phyloP scores from a whole-genome alignment of 805 yeast species.

The Suhomyces emberorum region DNA sequence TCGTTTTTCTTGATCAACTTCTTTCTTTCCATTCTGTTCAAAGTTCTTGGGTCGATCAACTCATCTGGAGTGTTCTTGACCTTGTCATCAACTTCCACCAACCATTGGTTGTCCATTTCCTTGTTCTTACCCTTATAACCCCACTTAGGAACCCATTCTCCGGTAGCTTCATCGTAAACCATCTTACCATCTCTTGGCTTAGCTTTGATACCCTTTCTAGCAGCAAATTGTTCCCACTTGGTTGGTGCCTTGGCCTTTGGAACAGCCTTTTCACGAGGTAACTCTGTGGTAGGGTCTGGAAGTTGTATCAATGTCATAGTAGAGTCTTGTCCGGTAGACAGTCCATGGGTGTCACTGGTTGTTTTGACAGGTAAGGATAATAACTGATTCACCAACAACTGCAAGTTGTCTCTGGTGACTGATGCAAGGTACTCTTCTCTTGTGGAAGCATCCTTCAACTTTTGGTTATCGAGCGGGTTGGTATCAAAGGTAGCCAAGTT shows the following conservation, averaged over 20 bases:
- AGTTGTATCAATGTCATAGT: slow-evolving; percentile 78
- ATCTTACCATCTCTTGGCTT: slow-evolving; percentile 86
- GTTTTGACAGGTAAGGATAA: slow-evolving; percentile 85
- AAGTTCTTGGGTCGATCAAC: slow-evolving; percentile 81
- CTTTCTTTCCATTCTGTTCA: slow-evolving; percentile 81
- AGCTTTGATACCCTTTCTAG: slow-evolving; percentile 88
- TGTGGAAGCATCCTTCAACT: slow-evolving; percentile 50
- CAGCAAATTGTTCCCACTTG: slow-evolving; percentile 96
- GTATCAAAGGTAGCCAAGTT: slow-evolving; percentile 87
- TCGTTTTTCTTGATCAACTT: slow-evolving; percentile 79
- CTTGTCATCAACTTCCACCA: slow-evolving; percentile 87
- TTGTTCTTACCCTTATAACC: slow-evolving; percentile 95
- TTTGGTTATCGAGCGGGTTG: slow-evolving; percentile 70
- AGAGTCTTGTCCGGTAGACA: slow-evolving; percentile 61
- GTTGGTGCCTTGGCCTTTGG: slow-evolving; percentile 92
- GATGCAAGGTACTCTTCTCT: slow-evolving; percentile 63
- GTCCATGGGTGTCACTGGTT: slow-evolving; percentile 68
- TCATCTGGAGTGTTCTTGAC: slow-evolving; percentile 52
- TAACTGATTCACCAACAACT: slow-evolving; percentile 84
- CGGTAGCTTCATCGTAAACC: slow-evolving; percentile 83
- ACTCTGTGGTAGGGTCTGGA: slow-evolving; percentile 75
- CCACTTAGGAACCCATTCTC: slow-evolving; percentile 98
- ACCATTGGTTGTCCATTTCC: slow-evolving; percentile 85
- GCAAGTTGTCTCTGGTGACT: slow-evolving; percentile 87
- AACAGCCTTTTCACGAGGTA: slow-evolving; percentile 94